Evolutionary conservation across 148 eudicot species (phyloP).

Genomic region (Limonium bicolor): DNA sequence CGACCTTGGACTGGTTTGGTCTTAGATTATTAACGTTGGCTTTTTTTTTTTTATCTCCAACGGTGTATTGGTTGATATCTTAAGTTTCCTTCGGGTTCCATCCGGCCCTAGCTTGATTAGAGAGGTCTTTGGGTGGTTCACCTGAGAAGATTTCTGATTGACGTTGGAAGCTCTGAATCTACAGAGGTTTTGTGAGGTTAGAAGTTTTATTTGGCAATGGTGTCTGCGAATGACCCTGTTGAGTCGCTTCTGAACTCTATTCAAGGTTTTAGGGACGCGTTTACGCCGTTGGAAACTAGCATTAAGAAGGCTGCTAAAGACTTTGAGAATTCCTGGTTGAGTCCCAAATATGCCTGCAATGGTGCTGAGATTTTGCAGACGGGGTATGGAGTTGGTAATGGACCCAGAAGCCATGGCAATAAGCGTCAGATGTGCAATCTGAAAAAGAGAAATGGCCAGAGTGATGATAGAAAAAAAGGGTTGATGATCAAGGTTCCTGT

Average conservation of each 20-base stretch:
- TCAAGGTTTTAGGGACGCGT: conserved; percentile 44
- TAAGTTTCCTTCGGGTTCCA: too few relatives aligned
- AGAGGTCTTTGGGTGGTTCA: too few relatives aligned
- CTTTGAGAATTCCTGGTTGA: conserved; percentile 62
- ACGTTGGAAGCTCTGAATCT: background rate
- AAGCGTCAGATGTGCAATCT: conserved; percentile 9
- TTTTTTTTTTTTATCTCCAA: too few relatives aligned
- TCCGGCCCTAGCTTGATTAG: too few relatives aligned
- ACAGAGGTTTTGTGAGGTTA: conserved; percentile 2
- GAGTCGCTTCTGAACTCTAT: conserved; percentile 62
- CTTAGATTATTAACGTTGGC: too few relatives aligned
- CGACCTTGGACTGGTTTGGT: too few relatives aligned
- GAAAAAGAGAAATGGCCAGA: conserved; percentile 18
- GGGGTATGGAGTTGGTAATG: conserved; percentile 6
- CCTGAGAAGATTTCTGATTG: too few relatives aligned
- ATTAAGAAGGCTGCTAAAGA: conserved; percentile 62
- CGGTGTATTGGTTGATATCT: too few relatives aligned
- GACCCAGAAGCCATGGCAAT: conserved; percentile 12
- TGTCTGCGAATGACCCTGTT: conserved; percentile 51
- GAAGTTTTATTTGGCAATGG: conserved; percentile 40
- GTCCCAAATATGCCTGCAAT: conserved; percentile 16
- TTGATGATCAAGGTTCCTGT: conserved; percentile 37
- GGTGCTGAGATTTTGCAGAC: conserved; percentile 15
- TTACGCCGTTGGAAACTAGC: conserved; percentile 63
- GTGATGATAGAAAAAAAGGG: conserved; percentile 41